These are phyloP conservation scores for Diaporthe velutina DNA, from an alignment of 2,329 filamentous ascomycete genomes.

Conservation along the genomic window DNA sequence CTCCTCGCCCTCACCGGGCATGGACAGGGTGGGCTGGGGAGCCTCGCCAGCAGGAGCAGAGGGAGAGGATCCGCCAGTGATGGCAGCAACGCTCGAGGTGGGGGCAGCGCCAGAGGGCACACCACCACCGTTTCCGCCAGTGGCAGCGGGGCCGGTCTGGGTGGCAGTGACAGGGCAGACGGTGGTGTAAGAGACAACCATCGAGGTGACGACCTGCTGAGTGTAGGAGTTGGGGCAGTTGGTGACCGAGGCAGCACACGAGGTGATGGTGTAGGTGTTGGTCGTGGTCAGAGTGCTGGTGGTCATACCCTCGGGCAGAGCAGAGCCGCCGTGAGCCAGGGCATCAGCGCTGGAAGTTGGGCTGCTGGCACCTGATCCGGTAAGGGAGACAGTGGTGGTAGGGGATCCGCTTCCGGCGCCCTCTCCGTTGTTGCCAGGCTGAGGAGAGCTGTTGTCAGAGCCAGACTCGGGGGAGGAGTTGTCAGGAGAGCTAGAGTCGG, in stretches of 20 bases:
- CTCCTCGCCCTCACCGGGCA: neutral
- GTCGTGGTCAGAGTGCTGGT: slow-evolving; percentile 45
- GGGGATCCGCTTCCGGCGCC: slow-evolving; percentile 5
- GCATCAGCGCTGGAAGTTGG: slow-evolving; percentile 28
- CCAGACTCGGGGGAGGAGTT: neutral
- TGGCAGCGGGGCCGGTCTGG: slow-evolving; percentile 30
- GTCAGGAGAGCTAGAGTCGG: neutral
- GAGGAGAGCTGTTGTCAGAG: slow-evolving; percentile 25
- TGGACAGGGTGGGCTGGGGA: neutral
- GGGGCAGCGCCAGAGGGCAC: slow-evolving; percentile 11
- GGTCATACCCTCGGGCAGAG: slow-evolving; percentile 37
- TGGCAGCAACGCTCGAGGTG: neutral
- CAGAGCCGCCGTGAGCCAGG: slow-evolving; percentile 23
- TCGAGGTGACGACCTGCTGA: slow-evolving; percentile 45
- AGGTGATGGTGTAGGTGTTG: slow-evolving; percentile 48
- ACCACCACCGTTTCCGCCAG: slow-evolving; percentile 1
- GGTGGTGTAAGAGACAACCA: slow-evolving; percentile 44
- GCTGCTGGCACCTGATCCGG: slow-evolving; percentile 2
- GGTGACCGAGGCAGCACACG: slow-evolving; percentile 46
- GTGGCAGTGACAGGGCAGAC: slow-evolving; percentile 45
- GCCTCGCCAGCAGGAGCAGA: neutral
- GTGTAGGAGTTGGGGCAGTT: slow-evolving; percentile 48
- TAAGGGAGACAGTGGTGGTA: slow-evolving; percentile 19
- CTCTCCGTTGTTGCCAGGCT: slow-evolving; percentile 20
- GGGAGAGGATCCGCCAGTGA: slow-evolving; percentile 6